Base-by-base conservation (phyloP, 202 grass and related monocot genomes). In the Bolboschoenoplectus hybrid region DNA sequence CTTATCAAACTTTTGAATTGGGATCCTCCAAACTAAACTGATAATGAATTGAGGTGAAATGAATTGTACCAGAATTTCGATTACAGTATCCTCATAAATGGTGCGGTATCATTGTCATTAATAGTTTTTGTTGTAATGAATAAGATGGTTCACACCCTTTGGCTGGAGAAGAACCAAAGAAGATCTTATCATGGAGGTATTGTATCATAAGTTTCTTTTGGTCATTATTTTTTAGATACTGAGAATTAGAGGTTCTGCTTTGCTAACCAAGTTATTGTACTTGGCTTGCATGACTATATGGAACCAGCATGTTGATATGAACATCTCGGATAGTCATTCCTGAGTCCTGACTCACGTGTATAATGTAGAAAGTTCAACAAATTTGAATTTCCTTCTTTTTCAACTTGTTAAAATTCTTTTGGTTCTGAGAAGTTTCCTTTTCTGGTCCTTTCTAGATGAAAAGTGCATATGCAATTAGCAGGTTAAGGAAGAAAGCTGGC, bases 101-200 rank as follows among this genome's bases (percentile, higher is more conserved):
- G 71, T 9, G 9, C 58, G 3, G 14, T 79, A 9, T 40, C 74
- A 40, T 79, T 58, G 74, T 34, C 34, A 43, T 60, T 79, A 41
- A 80, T 35, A 80, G 52, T 19, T 58, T 46, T 68, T 20, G 80
- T 81, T 92, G 16, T 87, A 90, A 65, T 91, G 74, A 87, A 87
- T 91, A 80, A 98, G 96, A 94, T 95, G 90, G 89, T 95, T 98
- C 89, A 96, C 96, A 68, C 89, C 56, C 85, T 91, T 85, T 91
- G 96, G 96, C 58, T 98, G 96, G 96, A 94, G 87, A 86, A 95
- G 96, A 91, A 96, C 93, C 50, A 98, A 98, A 72, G 93, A 98
- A 52, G 96, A 98, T 82, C 55, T 96, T 58, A 92, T 94, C 84
- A 74, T 91, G 69, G 96, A 95, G 96, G 96, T 98, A 92, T 53